Evolutionary conservation across 305 asterid species (phyloP).

Genomic region (Withania somnifera): DNA sequence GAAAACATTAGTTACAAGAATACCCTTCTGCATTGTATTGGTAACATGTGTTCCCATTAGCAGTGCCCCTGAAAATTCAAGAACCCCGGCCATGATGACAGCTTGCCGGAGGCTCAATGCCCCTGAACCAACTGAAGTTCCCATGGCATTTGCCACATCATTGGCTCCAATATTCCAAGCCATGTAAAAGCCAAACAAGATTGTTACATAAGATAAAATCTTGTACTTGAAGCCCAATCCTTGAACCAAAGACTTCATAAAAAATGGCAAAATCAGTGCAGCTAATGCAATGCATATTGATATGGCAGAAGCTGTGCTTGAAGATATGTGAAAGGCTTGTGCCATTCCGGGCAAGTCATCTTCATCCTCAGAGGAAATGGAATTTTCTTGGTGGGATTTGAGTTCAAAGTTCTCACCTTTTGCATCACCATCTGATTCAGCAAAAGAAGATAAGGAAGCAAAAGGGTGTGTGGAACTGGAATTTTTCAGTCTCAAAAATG

Average conservation of each 20-base stretch:
- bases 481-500: conserved; percentile 18
- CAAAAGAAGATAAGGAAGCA: conserved; percentile 62
- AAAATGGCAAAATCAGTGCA: conserved; percentile 57
- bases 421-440: conserved; percentile 33
- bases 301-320: conserved; percentile 63
- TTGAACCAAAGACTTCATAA: conserved; percentile 59
- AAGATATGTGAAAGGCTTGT: conserved; percentile 58
- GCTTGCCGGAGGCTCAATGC: conserved; percentile 81
- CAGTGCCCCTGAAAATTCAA: conserved; percentile 87
- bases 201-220: conserved; percentile 50
- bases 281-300: conserved; percentile 69
- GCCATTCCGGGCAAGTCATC: conserved; percentile 62
- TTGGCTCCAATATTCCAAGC: conserved; percentile 98
- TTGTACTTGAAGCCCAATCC: conserved; percentile 46
- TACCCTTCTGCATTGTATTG: conserved; percentile 97
- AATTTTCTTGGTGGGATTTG: conserved; percentile 7
- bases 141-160: conserved; percentile 97
- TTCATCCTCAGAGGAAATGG: conserved; percentile 1
- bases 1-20: conserved; percentile 69
- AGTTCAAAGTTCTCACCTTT: conserved; percentile 13
- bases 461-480: conserved; percentile 24
- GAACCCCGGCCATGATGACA: conserved; percentile 64
- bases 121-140: conserved; percentile 97
- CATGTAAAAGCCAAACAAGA: conserved; percentile 85
- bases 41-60: conserved; percentile 91